phyloP scores from a whole-genome alignment of 495 filamentous ascomycete species.

The Aspergillus funiculosus region DNA sequence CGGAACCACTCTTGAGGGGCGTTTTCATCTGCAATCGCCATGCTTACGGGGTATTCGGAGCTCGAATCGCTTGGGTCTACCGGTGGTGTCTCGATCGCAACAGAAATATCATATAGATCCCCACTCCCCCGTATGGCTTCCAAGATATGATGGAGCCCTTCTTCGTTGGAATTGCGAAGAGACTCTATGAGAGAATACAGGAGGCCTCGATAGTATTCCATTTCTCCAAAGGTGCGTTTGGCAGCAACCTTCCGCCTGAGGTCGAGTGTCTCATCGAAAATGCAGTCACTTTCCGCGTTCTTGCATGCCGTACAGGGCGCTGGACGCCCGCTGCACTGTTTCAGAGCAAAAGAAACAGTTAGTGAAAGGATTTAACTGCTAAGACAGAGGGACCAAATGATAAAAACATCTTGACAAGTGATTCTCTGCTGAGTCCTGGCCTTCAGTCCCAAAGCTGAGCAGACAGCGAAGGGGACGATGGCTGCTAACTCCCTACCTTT shows the following conservation, averaged over 20 bases:
- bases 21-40: constrained; percentile 15
- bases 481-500: constrained; percentile 25
- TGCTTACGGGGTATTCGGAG: constrained; percentile 10
- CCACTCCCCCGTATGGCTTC: constrained; percentile 23
- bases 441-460: background rate
- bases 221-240: constrained; percentile 33
- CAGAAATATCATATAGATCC: constrained; percentile 23
- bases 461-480: background rate
- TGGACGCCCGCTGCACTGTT: constrained; percentile 36
- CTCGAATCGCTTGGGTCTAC: constrained; percentile 20
- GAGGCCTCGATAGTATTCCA: constrained; percentile 31
- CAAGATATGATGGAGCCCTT: constrained; percentile 23
- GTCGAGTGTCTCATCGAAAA: constrained; percentile 38
- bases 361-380: background rate
- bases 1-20: constrained; percentile 2
- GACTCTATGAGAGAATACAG: constrained; percentile 26
- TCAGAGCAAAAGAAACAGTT: constrained; percentile 3
- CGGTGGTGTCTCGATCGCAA: constrained; percentile 18
- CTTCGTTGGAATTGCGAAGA: constrained; percentile 24
- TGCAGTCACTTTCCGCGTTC: constrained; percentile 27
- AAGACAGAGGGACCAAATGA: background rate
- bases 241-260: constrained; percentile 39
- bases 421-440: no score
- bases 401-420: background rate
- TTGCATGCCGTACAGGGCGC: constrained; percentile 37